These are phyloP conservation scores for Pichia deserticola DNA, from an alignment of 805 yeast species.

Conservation along the genomic window DNA sequence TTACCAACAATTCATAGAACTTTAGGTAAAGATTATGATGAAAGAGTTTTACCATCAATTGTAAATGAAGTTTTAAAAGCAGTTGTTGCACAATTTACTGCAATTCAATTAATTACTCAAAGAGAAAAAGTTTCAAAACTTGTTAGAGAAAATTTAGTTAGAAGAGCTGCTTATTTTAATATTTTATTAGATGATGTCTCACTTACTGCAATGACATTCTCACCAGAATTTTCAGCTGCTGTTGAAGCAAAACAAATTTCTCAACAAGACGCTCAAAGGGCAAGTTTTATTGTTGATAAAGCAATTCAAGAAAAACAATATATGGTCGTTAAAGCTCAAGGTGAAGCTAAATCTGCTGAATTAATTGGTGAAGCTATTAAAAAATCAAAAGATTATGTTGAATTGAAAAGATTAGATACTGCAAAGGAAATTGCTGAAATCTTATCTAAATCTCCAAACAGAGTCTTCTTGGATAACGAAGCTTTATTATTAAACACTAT, in stretches of 20 bases:
- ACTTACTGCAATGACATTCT: conserved; percentile 91
- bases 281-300: conserved; percentile 93
- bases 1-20: conserved; percentile 87
- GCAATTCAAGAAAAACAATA: conserved; percentile 98
- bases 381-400: conserved; percentile 92
- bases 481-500: conserved; percentile 86
- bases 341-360: conserved; percentile 97
- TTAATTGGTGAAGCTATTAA: conserved; percentile 98
- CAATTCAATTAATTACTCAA: conserved; percentile 97
- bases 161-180: conserved; percentile 87
- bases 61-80: conserved; percentile 95
- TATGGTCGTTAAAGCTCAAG: conserved; percentile 92
- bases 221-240: conserved; percentile 95
- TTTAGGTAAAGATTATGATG: conserved; percentile 90
- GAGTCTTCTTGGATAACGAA: conserved; percentile 84
- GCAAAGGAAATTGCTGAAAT: conserved; percentile 92
- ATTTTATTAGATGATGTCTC: conserved; percentile 91
- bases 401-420: conserved; percentile 92
- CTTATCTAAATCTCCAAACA: conserved; percentile 82
- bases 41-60: conserved; percentile 92
- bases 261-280: conserved; percentile 98
- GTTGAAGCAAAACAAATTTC: conserved; percentile 99
- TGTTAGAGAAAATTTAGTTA: conserved; percentile 82
- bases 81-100: conserved; percentile 97
- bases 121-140: conserved; percentile 91